Evolutionary conservation across 257 asterid genomes (phyloP), one percentile per base, ranked within the genome.

Genomic region (Fraxinus anomala): DNA sequence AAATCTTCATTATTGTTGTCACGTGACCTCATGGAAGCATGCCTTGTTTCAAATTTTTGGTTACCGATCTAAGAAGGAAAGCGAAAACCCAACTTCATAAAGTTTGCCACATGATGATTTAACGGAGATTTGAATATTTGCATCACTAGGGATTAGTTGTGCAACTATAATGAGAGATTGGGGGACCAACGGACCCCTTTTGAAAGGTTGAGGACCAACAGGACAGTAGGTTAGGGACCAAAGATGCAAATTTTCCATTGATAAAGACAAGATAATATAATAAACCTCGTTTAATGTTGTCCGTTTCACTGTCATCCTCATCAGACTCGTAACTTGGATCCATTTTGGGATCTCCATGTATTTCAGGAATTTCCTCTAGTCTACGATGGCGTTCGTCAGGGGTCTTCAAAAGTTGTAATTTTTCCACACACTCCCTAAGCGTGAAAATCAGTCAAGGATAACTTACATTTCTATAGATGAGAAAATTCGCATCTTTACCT

Each of bases 361-460:
- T 88, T 67, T 91, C 92, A 6, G 99, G 97, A 80, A 89, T 79
- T 84, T 96, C 98, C 39, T 92, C 97, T 7, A 96, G 89, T 84
- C 98, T 89, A n/a, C 96, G 92, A 61, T 82, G 89, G n/a, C 98
- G 99, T 85, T 96, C 99, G 75, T 93, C 98, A 12, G 98, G 98
- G 51, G 96, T 89, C 88, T 91, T 96, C 87, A 96, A 77, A 79
- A 93, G 87, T 88, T 92, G 96, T 54, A 96, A 83, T 82, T 96
- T 96, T 91, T 96, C 98, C 73, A 96, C 97, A 59, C 98, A 93
- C 86, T 96, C 99, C 88, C 99, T 89, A 79, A 93, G 98, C 91
- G 99, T 96, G 83, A 83, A 79, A 75, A 66, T 19, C 47, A 77
- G 97, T 93, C 89, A 95, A 93, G 96, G 92, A 79, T 75, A 70